These are phyloP conservation scores for Albifimbria verrucaria DNA, from an alignment of 2,329 filamentous ascomycete species.

Conservation along the genomic window DNA sequence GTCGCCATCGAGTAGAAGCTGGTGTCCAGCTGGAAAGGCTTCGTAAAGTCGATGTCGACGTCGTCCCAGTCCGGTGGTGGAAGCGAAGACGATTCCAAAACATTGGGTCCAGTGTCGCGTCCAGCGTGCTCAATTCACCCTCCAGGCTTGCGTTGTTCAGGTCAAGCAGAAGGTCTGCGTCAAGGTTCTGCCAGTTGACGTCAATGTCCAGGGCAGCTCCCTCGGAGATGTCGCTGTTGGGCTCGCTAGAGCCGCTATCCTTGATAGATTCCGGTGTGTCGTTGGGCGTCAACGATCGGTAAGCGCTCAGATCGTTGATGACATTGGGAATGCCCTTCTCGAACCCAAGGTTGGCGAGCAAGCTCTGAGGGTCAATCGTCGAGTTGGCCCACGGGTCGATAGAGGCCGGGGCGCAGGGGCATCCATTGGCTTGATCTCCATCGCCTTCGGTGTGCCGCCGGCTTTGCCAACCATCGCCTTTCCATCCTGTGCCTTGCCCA, in stretches of 20 bases:
- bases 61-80: conserved; percentile 46
- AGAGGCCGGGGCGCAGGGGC: conserved; percentile 10
- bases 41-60: conserved; percentile 45
- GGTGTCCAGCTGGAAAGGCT: conserved; percentile 51
- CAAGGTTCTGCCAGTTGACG: conserved; percentile 48
- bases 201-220: conserved; percentile 51
- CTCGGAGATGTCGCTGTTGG: conserved; percentile 61
- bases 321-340: conserved; percentile 37
- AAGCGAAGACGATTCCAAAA: conserved; percentile 19
- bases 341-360: conserved; percentile 30
- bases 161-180: conserved; percentile 40
- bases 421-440: conserved; percentile 25
- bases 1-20: conserved; percentile 31
- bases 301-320: conserved; percentile 51
- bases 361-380: conserved; percentile 48
- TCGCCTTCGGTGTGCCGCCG: conserved; percentile 24
- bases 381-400: conserved; percentile 34
- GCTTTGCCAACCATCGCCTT: conserved; percentile 24
- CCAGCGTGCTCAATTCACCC: conserved; percentile 20
- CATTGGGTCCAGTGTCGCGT: conserved; percentile 21
- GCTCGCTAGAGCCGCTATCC: conserved; percentile 56
- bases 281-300: conserved; percentile 55
- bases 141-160: conserved; percentile 32
- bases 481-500: conserved; percentile 35
- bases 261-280: conserved; percentile 64